Base-by-base conservation (phyloP, 164 flowering plant species). In the Magnolia changhungtana region DNA sequence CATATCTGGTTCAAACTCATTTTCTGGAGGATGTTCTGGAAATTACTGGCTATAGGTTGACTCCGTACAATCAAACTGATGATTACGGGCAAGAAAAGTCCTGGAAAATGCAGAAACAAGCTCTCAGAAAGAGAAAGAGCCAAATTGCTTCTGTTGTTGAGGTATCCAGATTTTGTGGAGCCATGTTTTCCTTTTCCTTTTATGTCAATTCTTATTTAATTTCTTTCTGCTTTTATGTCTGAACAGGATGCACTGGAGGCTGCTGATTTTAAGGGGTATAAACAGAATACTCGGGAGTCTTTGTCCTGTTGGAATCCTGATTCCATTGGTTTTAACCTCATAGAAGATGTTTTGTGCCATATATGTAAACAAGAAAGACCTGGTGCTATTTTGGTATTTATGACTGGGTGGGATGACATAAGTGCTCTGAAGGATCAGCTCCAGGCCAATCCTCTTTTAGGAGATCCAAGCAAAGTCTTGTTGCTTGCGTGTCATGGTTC, bases 361-460 rank as follows among this genome's bases (percentile, higher is more conserved):
- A 96, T 96, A 67, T 92, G 96, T 82, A 88, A 88, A 81, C 84
- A 87, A 71, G 97, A 89, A 81, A 86, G 78, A 61, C 91, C 96
- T 58, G 99, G 98, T 79, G 98, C 98, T 80, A 80, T 96, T 80
- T 84, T 96, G 78, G 97, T 96, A 63, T 96, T 96, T 83, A 86
- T 96, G 98, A 96, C 98, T 71, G 99, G 98, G 6, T 96, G 99
- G 99, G 99, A 96, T 83, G 99, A 96, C 85, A 94, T 96, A 78
- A 92, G 86, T 79, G 85, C 95, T 75, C 80, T 94, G 71, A 96
- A 90, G 78, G 98, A 96, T 31, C 89, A 94, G 87, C 96, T 94
- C 20, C 93, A 84, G 81, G 79, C 87, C 67, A 88, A 96, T 87
- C 86, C 88, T 74, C 73, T 88, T 3, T 78, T 96, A 72, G 98